A percentile compares a stretch with the other conserved stretches of the same genome.
Conservation (phyloP, 2,329 filamentous ascomycete genomes). For the Paramyrothecium sp. region DNA sequence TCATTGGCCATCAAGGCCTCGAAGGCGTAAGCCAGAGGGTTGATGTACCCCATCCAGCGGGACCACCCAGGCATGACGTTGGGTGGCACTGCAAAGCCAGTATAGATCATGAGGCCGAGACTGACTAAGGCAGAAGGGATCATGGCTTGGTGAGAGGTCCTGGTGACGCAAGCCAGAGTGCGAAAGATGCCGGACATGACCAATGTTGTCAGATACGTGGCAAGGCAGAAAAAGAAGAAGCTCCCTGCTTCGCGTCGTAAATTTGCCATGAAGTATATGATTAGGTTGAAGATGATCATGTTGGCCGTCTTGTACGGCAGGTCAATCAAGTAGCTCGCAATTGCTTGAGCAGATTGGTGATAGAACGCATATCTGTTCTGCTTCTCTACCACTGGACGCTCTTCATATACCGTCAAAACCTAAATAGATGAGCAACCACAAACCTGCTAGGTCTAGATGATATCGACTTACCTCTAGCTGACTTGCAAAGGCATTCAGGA, state of each 20-base stretch:
- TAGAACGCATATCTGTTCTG: conserved; percentile 32
- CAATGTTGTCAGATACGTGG: conserved; percentile 31
- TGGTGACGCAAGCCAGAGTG: conserved; percentile 24
- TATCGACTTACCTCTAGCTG: conserved; percentile 24
- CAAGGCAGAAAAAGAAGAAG: conserved; percentile 59
- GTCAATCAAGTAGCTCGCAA: conserved; percentile 21
- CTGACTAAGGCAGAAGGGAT: conserved; percentile 54
- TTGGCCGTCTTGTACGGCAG: conserved; percentile 22
- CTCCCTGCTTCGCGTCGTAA: conserved; percentile 54
- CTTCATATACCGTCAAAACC: conserved; percentile 27
- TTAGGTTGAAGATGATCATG: conserved; percentile 20
- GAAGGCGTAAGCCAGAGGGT: conserved; percentile 73
- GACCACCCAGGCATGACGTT: conserved; percentile 70
- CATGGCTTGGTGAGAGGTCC: conserved; percentile 26
- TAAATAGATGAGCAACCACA: neutral
- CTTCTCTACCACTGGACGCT: conserved; percentile 31
- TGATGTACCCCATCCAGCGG: conserved; percentile 73
- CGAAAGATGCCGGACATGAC: conserved; percentile 27
- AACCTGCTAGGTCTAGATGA: neutral
- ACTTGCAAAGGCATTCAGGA: conserved; percentile 48
- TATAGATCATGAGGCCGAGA: conserved; percentile 53
- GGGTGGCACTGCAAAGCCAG: conserved; percentile 47
- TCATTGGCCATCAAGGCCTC: conserved; percentile 74
- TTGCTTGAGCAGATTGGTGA: conserved; percentile 27
- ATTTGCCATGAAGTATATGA: conserved; percentile 66